Base-by-base conservation (phyloP, 176 grass and related monocot species). In the Metroxylon sagu region DNA sequence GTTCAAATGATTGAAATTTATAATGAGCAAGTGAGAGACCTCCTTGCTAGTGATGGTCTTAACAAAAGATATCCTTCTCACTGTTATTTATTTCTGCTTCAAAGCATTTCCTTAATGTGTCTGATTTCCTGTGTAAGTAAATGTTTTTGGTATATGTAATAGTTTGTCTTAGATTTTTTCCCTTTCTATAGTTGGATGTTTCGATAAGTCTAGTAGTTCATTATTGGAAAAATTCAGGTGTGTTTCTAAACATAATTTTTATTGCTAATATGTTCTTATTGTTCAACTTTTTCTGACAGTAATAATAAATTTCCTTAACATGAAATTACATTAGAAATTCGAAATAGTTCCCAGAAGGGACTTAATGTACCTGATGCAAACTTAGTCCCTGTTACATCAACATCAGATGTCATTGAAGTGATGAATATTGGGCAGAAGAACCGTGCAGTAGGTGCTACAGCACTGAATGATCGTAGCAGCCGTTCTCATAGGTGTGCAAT, bases 1-100 rank as follows among this genome's bases (percentile, higher is more conserved):
- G 60, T 48, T 48, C 60, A 62, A 18, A 62, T 62, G 60, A 48
- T 62, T 49, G 60, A 62, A 62, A 62, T 62, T 17, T 62, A 62
- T 48, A 62, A 62, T 49, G 60, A 62, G 29, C 60, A 62, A 62
- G 60, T 62, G n/a, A 6, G 60, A 48, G 60, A 62, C 19, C 30
- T 62, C 28, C 60, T 48, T 62, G n/a, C 10, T 8, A 62, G 18
- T 19, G 60, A 62, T 62, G 17, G 60, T 2, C 18, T 31, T 12
- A 29, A 62, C 16, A 62, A 62, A 31, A 62, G 30, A 62, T 49
- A 62, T 62, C 60, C 60, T 62, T 62, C 1, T 7, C 31, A 35
- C 6, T 35, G 31, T 8, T 35, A 6, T 35, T 35, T 35, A 7
- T 35, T 35, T 35, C 31, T 35, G 4, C 31, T 35, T 35, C 31